phyloP scores from a whole-genome alignment of 1,139 yeast species.

The Candida smagusa region DNA sequence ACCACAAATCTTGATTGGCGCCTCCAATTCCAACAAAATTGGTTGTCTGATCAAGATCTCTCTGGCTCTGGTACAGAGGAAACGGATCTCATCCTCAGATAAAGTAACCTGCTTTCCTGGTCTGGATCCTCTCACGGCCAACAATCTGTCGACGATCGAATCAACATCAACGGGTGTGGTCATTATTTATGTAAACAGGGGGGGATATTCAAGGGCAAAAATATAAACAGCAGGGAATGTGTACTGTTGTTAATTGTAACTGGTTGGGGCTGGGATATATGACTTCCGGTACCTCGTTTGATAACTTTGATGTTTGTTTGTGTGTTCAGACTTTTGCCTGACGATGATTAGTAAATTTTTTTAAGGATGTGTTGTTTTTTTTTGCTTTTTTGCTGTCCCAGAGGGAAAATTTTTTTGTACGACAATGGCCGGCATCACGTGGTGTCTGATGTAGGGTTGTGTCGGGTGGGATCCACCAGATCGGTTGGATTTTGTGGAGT shows the following conservation, averaged over 20 bases:
- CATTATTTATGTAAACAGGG: conserved; percentile 3
- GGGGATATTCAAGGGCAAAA: background rate
- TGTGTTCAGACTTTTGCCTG: background rate
- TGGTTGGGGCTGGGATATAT: too few species aligned
- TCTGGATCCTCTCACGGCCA: conserved; percentile 96
- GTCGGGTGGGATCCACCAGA: too few species aligned
- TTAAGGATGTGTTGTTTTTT: background rate
- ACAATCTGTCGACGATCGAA: conserved; percentile 91
- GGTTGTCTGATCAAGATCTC: conserved; percentile 98
- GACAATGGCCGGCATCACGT: too few species aligned
- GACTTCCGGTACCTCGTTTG: too few species aligned
- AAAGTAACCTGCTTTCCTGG: conserved; percentile 97
- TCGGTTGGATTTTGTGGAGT: too few species aligned
- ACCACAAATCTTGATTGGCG: conserved; percentile 93
- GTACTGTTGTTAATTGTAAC: too few species aligned
- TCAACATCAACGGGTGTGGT: conserved; percentile 73
- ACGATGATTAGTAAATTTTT: background rate
- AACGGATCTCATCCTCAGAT: conserved; percentile 91
- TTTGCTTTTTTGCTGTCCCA: too few species aligned
- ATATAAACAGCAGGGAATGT: background rate
- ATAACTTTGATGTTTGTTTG: too few species aligned
- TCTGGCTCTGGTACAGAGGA: conserved; percentile 94
- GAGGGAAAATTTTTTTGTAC: too few species aligned
- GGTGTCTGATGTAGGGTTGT: too few species aligned
- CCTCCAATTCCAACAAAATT: conserved; percentile 88